Evolutionary conservation across 2,329 filamentous ascomycete genomes (phyloP).

Genomic region (Sphaerulina populicola): DNA sequence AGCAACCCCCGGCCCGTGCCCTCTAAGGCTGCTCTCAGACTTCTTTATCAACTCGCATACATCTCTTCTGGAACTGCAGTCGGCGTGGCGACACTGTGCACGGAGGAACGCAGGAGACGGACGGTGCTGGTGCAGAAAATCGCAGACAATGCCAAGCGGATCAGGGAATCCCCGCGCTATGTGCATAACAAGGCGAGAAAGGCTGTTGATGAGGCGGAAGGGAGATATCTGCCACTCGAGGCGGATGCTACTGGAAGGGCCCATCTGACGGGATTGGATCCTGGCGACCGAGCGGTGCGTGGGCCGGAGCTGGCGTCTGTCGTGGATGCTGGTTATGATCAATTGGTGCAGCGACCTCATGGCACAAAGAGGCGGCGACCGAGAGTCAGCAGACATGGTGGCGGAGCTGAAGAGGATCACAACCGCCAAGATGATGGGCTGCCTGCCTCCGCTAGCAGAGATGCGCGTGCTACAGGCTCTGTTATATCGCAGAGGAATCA

Average conservation of each 20-base stretch:
- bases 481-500: background rate
- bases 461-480: background rate
- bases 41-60: constrained; percentile 35
- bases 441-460: too few relatives aligned
- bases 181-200: constrained; percentile 17
- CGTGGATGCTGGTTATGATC: constrained; percentile 25
- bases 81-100: constrained; percentile 31
- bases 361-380: background rate
- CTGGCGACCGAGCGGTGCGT: background rate
- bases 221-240: background rate
- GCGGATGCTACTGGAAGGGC: background rate
- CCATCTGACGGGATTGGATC: background rate
- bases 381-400: background rate
- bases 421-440: background rate
- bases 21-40: constrained; percentile 30
- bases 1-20: constrained; percentile 29
- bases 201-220: background rate
- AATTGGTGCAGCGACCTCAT: constrained; percentile 7
- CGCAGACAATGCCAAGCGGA: constrained; percentile 31
- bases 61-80: constrained; percentile 34
- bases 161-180: constrained; percentile 29
- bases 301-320: constrained; percentile 24
- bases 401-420: background rate
- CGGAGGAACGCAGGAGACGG: constrained; percentile 32
- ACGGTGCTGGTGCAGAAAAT: constrained; percentile 30